Evolutionary conservation across 805 yeast species (phyloP).

Genomic region (Metschnikowia kofuensis): DNA sequence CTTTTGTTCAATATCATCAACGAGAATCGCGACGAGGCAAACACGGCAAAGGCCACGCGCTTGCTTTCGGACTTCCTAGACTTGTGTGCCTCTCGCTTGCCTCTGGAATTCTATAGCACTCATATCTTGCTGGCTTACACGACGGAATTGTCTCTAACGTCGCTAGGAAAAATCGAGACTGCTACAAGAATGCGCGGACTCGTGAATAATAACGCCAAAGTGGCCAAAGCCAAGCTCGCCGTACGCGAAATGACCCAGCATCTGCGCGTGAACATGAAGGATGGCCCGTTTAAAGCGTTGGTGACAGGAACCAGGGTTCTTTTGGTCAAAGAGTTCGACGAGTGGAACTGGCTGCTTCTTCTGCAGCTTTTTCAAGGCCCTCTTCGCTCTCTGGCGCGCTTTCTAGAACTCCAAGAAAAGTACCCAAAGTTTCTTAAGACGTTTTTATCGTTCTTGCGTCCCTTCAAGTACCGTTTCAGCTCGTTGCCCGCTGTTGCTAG

Average conservation of each 20-base stretch:
- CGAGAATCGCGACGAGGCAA: conserved; percentile 41
- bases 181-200: conserved; percentile 11
- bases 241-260: conserved; percentile 22
- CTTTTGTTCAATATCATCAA: conserved; percentile 44
- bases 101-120: conserved; percentile 38
- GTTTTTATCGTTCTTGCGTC: conserved; percentile 81
- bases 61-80: conserved; percentile 61
- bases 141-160: conserved; percentile 9
- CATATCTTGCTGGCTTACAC: conserved; percentile 12
- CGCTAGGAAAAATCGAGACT: conserved; percentile 14
- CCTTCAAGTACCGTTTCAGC: conserved; percentile 79
- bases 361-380: conserved; percentile 81
- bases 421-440: conserved; percentile 86
- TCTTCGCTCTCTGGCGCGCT: conserved; percentile 60
- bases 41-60: conserved; percentile 56
- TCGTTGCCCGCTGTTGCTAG: conserved; percentile 20
- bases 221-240: conserved; percentile 18
- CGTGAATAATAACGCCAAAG: not conserved
- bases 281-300: conserved; percentile 60
- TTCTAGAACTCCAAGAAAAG: conserved; percentile 70
- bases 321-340: conserved; percentile 70
- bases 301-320: conserved; percentile 68
- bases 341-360: conserved; percentile 86
- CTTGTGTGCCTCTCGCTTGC: conserved; percentile 53
- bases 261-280: conserved; percentile 46